Evolutionary conservation across 129 eudicot genomes (phyloP).

Genomic region (Artemisia tridentata): DNA sequence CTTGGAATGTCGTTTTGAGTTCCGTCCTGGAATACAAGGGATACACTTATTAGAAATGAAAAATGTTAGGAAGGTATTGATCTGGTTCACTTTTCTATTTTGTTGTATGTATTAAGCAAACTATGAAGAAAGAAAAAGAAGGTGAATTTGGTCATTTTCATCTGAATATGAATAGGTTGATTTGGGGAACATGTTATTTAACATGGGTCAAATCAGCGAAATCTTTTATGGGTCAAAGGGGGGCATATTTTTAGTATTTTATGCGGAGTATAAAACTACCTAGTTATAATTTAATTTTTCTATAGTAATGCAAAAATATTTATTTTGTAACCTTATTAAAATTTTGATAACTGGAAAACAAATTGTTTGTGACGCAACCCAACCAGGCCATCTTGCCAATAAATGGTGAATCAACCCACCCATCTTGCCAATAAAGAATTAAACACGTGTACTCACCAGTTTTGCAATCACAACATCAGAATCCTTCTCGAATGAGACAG

Average conservation of each 20-base stretch:
- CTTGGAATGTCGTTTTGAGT: constrained; percentile 69
- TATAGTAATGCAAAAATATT: too few relatives aligned
- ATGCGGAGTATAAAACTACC: not conserved
- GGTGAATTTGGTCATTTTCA: not conserved
- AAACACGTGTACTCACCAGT: constrained; percentile 49
- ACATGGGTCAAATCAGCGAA: not conserved
- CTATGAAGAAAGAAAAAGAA: not conserved
- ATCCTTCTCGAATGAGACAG: constrained; percentile 63
- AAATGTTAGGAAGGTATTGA: not conserved
- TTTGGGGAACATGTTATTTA: not conserved
- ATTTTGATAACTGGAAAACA: too few relatives aligned
- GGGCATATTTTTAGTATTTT: not conserved
- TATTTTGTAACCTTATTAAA: not conserved
- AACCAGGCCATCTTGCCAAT: not conserved
- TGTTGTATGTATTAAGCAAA: not conserved
- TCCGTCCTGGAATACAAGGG: constrained; percentile 55
- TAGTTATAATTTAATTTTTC: not conserved
- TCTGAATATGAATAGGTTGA: not conserved
- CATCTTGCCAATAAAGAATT: not conserved
- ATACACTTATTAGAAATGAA: not conserved
- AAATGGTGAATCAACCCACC: not conserved
- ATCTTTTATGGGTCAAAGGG: not conserved
- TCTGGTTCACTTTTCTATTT: not conserved
- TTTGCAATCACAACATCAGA: constrained; percentile 69
- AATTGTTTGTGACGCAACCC: not conserved